A percentile compares a stretch with the other conserved stretches of the same genome.
These are phyloP conservation scores for Cenchrus purpureus DNA, from an alignment of 176 grass and related monocot genomes.

Conservation along the genomic window DNA sequence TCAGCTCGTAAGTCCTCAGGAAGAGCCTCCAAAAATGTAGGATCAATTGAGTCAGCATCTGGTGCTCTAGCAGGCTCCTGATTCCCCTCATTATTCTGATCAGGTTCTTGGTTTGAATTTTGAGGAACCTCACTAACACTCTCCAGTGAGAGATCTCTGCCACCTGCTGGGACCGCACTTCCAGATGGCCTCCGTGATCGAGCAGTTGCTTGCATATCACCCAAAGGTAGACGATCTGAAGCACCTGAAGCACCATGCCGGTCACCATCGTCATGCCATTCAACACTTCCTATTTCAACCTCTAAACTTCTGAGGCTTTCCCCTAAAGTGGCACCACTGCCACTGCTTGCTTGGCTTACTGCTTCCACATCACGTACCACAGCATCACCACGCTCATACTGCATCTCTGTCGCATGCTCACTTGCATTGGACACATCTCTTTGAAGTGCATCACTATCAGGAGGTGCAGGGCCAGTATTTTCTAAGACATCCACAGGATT, in stretches of 20 bases:
- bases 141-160: constrained; percentile 69
- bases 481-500: constrained; percentile 46
- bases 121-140: constrained; percentile 86
- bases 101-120: constrained; percentile 68
- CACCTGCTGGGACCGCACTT: constrained; percentile 48
- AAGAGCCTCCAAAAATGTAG: constrained; percentile 99
- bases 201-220: constrained; percentile 60
- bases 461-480: constrained; percentile 55
- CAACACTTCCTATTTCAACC: constrained; percentile 97
- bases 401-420: constrained; percentile 87
- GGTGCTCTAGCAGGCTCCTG: constrained; percentile 58
- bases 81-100: constrained; percentile 57
- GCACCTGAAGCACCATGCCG: constrained; percentile 68
- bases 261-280: constrained; percentile 94
- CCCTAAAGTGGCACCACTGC: constrained; percentile 94
- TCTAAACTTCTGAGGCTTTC: constrained; percentile 97
- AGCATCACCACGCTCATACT: constrained; percentile 80
- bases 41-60: constrained; percentile 79
- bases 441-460: constrained; percentile 58
- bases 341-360: constrained; percentile 96
- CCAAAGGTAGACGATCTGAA: constrained; percentile 62
- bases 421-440: constrained; percentile 64
- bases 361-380: constrained; percentile 84
- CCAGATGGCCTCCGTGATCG: constrained; percentile 68
- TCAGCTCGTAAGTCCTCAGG: constrained; percentile 93